Evolutionary conservation across 768 basidiomycete genomes (phyloP).

Genomic region (Amanita fuliginea): DNA sequence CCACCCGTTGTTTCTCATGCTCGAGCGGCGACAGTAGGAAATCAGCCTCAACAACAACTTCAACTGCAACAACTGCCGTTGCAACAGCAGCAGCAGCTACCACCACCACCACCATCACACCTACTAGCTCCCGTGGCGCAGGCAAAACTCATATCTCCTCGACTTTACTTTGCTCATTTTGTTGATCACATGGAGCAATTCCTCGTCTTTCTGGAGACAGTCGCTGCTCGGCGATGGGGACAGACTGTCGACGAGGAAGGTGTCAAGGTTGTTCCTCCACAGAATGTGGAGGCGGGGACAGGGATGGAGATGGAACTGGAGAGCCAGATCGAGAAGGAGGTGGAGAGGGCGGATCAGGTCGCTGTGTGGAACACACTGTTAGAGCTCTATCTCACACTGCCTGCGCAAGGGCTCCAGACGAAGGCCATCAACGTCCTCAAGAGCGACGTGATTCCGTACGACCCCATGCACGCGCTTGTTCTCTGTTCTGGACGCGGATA

Average conservation of each 20-base stretch:
- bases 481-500: slow-evolving; percentile 81
- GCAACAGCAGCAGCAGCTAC: too few species aligned
- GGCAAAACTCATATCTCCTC: slow-evolving; percentile 61
- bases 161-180: slow-evolving; percentile 88
- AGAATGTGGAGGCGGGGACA: slow-evolving; percentile 2
- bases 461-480: slow-evolving; percentile 87
- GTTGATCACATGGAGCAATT: slow-evolving; percentile 83
- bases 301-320: slow-evolving; percentile 24
- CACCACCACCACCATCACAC: not conserved
- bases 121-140: slow-evolving; percentile 17
- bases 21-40: not conserved
- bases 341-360: slow-evolving; percentile 57
- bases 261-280: slow-evolving; percentile 7
- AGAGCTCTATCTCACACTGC: slow-evolving; percentile 76
- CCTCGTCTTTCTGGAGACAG: slow-evolving; percentile 78
- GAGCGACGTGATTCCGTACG: slow-evolving; percentile 59
- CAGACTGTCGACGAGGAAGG: slow-evolving; percentile 38
- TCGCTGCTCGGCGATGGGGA: slow-evolving; percentile 71
- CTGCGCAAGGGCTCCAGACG: slow-evolving; percentile 26
- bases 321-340: slow-evolving; percentile 15
- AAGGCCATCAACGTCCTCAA: slow-evolving; percentile 71
- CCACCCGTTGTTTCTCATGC: not conserved
- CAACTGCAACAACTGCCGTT: too few species aligned
- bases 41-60: not conserved
- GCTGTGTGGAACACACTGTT: slow-evolving; percentile 94